Evolutionary conservation across 768 basidiomycete genomes (phyloP), one percentile per base, ranked within the genome.

Genomic region (Pholiota conissans): DNA sequence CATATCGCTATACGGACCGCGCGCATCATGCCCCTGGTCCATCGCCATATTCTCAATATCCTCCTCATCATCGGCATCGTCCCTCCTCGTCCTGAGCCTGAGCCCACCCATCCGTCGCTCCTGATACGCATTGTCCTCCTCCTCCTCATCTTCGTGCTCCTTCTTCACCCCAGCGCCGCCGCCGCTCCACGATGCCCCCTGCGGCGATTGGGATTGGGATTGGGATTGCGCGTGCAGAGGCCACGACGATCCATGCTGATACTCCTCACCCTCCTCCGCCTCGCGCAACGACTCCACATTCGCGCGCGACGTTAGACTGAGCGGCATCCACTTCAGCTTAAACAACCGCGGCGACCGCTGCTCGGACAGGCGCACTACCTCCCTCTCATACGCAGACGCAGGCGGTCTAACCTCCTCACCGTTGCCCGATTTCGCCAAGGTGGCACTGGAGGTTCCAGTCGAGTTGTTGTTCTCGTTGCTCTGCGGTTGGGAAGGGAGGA

Each of bases 241-340:
- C 30, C 30, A 32, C 30, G 30, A 32, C 6, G 30, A 32, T 6
- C 27, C 47, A 35, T 37, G 9, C 20, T 2, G 69, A 13, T 34
- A 20, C 52, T 30, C n/a, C 7, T 35, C 32, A 30, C 11, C 32
- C 51, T 53, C 54, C 16, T 20, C 37, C 8, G 49, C 52, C 28
- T 45, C 52, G 20, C 32, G 58, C 16, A 49, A 34, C 18, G 46
- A 48, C 24, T 59, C 56, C 6, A 65, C 68, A 32, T 74, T 74
- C 9, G 63, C 67, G 34, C 70, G 62, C 0, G 68, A 61, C 14
- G 66, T 63, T 35, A 76, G 65, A 57, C 74, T 78, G 5, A 71
- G 73, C 6, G 77, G 77, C 69, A 79, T 71, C 78, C 78, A 80
- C 51, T 75, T 70, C 11, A 77, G 61, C 57, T 70, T 74, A 56